Evolutionary conservation across 768 basidiomycete species (phyloP), one percentile per base, ranked within the genome.

Genomic region (Kwoniella heveanensis): DNA sequence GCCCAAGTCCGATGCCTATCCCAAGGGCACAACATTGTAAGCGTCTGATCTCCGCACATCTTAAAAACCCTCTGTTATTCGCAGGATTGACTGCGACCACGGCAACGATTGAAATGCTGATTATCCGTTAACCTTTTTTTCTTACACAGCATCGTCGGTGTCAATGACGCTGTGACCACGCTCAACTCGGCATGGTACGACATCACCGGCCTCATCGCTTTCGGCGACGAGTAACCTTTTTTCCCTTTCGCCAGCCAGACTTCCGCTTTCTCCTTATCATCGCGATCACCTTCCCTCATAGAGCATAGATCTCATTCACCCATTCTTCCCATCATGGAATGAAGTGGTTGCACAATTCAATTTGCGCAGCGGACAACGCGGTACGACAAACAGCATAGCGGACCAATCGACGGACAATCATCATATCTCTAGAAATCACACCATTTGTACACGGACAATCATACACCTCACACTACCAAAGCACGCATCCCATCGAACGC

Each of bases 1-100:
- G 24, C 65, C 60, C 7, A 54, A 60, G 22, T 26, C 19, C 8
- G 25, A 29, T 26, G 52, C 47, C 19, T 66, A 51, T 48, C 65
- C 65, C 17, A 30, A 61, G 15, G 65, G 65, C 7, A 66, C 65
- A 5, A 66, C 65, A 17, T 66, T 66, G 65, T 66, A 27, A 66
- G 65, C 19, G 21, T 15, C 17, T 13, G 2, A 36, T 54, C 44
- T 22, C 26, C 49, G 30, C 17, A 36, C 21, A 30, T 27, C 25
- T 10, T 22, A 30, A 25, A 2, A 27, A 22, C n/a, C 46, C 26
- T 9, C 44, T 49, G 24, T 21, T 19, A 22, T 39, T 21, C 55
- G 37, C 15, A 17, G 19, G 13, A 57, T 46, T 22, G 22, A 24
- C 27, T 52, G 50, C 27, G 50, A 52, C 10, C 7, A 52, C 26